A percentile compares a stretch with the other conserved stretches of the same genome.
Evolutionary conservation across 306 rosid genomes (phyloP).

Genomic region (Cicer pinnatifidum): DNA sequence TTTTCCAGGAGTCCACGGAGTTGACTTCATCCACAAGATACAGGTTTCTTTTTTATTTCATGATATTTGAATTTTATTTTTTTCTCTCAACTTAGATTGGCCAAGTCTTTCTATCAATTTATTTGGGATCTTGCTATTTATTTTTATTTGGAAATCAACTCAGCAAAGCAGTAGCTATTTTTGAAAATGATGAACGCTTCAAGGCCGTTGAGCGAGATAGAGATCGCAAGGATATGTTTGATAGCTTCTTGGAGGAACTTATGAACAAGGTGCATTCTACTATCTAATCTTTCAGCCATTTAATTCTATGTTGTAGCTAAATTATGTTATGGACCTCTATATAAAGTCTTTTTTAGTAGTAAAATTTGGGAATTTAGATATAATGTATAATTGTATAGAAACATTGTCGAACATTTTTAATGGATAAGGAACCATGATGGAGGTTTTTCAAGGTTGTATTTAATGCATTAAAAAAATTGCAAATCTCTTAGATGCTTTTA

Average conservation of each 20-base stretch:
- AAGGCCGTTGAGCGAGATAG: constrained; percentile 88
- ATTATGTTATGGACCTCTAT: constrained; percentile 10
- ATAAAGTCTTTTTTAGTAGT: constrained; percentile 19
- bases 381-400: neutral
- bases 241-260: constrained; percentile 75
- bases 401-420: constrained; percentile 20
- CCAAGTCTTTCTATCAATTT: constrained; percentile 6
- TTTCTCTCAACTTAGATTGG: constrained; percentile 7
- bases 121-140: constrained; percentile 37
- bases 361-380: constrained; percentile 10
- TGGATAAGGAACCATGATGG: neutral
- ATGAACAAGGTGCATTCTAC: constrained; percentile 58
- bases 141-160: constrained; percentile 35
- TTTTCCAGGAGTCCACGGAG: constrained; percentile 79
- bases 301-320: constrained; percentile 17
- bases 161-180: constrained; percentile 78
- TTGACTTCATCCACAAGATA: constrained; percentile 79
- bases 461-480: constrained; percentile 22
- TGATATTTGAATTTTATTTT: constrained; percentile 31
- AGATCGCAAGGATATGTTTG: constrained; percentile 85
- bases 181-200: constrained; percentile 87
- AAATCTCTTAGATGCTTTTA: constrained; percentile 40
- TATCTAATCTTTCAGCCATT: constrained; percentile 36
- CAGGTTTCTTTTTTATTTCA: constrained; percentile 61
- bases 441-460: constrained; percentile 4